A percentile compares a stretch with the other conserved stretches of the same genome.
Evolutionary conservation across 1,284 basidiomycete genomes (phyloP).

Genomic region (Chalciporus sp.): DNA sequence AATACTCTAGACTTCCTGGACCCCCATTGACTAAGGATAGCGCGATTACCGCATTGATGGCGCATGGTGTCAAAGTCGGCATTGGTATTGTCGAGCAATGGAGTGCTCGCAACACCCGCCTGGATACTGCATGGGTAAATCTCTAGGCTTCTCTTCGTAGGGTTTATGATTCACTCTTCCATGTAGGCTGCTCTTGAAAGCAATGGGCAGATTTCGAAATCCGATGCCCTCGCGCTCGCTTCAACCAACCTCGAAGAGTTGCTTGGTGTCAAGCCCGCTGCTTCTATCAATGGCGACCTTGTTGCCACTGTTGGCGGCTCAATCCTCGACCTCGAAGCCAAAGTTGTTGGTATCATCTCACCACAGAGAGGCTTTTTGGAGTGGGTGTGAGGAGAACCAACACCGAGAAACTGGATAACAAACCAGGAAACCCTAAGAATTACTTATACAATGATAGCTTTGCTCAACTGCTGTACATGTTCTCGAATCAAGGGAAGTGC

Average conservation of each 20-base stretch:
- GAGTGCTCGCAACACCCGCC: constrained; percentile 63
- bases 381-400: constrained; percentile 24
- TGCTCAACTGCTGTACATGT: constrained; percentile 43
- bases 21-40: constrained; percentile 75
- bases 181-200: constrained; percentile 28
- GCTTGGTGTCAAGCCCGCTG: constrained; percentile 43
- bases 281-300: constrained; percentile 41
- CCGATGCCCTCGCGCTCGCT: constrained; percentile 31
- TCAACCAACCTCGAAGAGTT: constrained; percentile 53
- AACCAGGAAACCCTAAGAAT: constrained; percentile 2
- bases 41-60: constrained; percentile 61
- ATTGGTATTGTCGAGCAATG: constrained; percentile 57
- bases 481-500: constrained; percentile 63
- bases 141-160: not conserved
- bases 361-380: constrained; percentile 35
- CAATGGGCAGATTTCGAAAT: constrained; percentile 27
- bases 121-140: constrained; percentile 44
- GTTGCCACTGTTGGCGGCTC: constrained; percentile 51
- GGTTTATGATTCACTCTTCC: not conserved
- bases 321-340: constrained; percentile 44
- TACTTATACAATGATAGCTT: constrained; percentile 11
- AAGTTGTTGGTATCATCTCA: constrained; percentile 51
- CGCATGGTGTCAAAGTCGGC: constrained; percentile 75
- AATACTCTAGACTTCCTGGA: constrained; percentile 55
- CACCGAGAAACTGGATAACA: constrained; percentile 3